These are phyloP conservation scores for Zizania palustris DNA, from an alignment of 202 grass and related monocot genomes.

Conservation along the genomic window DNA sequence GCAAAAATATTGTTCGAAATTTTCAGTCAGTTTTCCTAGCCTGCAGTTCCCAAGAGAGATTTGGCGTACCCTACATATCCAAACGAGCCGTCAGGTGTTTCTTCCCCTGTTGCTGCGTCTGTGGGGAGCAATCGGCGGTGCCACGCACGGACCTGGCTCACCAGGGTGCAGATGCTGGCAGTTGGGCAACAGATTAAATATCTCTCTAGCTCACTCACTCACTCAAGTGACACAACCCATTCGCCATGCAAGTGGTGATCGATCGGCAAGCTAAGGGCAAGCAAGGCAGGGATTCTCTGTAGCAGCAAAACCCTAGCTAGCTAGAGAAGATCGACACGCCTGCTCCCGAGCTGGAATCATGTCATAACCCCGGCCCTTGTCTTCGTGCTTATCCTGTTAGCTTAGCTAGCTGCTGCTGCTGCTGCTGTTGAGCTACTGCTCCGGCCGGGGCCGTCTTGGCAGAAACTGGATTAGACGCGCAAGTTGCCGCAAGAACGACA, in stretches of 20 bases:
- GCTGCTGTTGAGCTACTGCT: neutral
- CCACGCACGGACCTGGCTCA: slow-evolving; percentile 30
- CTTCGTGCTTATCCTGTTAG: slow-evolving; percentile 43
- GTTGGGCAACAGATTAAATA: slow-evolving; percentile 43
- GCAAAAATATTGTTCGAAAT: too few relatives aligned
- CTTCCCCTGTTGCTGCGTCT: slow-evolving; percentile 36
- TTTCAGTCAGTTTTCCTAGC: too few relatives aligned
- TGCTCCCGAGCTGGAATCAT: slow-evolving; percentile 43
- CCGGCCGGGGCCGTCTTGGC: slow-evolving; percentile 7
- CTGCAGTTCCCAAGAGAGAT: too few relatives aligned
- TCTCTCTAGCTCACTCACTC: neutral
- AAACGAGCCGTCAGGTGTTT: slow-evolving; percentile 16
- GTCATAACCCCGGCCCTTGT: neutral
- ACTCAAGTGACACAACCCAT: neutral
- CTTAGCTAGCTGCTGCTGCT: neutral
- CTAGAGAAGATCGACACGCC: slow-evolving; percentile 9
- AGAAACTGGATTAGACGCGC: slow-evolving; percentile 37
- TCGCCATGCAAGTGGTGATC: neutral
- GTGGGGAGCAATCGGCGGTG: slow-evolving; percentile 41
- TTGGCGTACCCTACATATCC: too few relatives aligned
- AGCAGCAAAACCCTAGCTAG: slow-evolving; percentile 26
- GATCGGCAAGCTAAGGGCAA: slow-evolving; percentile 3
- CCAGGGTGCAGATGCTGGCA: slow-evolving; percentile 50
- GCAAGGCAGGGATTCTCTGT: slow-evolving; percentile 41
- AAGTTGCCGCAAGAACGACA: slow-evolving; percentile 38